Percentiles rank a stretch among this genome's conserved stretches.
These are phyloP conservation scores for Aaosphaeria arxii DNA, from an alignment of 2,329 filamentous ascomycete species.

Conservation along the genomic window DNA sequence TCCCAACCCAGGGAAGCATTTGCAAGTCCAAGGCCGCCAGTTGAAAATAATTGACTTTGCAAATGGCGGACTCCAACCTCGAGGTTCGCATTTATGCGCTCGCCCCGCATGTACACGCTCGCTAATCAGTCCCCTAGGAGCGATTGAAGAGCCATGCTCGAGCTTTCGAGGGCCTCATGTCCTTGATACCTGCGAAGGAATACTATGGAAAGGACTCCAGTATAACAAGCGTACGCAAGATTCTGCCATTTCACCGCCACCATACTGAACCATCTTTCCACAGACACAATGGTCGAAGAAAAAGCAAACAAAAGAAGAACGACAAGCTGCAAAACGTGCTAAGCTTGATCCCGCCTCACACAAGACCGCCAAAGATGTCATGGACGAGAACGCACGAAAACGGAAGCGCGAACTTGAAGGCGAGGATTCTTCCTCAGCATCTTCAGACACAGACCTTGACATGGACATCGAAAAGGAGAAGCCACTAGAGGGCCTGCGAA, in stretches of 20 bases:
- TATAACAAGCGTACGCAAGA: slow-evolving; percentile 64
- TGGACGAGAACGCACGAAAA: slow-evolving; percentile 80
- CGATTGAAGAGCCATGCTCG: slow-evolving; percentile 59
- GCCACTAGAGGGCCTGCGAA: slow-evolving; percentile 38
- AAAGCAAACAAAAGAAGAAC: slow-evolving; percentile 90
- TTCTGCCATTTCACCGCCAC: neutral
- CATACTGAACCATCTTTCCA: neutral
- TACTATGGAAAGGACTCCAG: slow-evolving; percentile 77
- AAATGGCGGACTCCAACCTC: too few relatives aligned
- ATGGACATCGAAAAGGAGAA: slow-evolving; percentile 36
- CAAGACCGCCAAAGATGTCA: slow-evolving; percentile 88
- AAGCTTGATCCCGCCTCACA: slow-evolving; percentile 90
- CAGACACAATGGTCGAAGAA: slow-evolving; percentile 63
- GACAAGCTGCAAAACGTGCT: slow-evolving; percentile 60
- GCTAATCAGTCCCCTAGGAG: slow-evolving; percentile 42
- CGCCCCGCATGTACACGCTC: slow-evolving; percentile 1
- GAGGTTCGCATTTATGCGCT: too few relatives aligned
- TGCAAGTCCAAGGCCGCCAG: too few relatives aligned
- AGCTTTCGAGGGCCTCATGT: slow-evolving; percentile 83
- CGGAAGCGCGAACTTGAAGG: slow-evolving; percentile 68
- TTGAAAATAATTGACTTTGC: too few relatives aligned
- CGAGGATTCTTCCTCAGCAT: slow-evolving; percentile 19
- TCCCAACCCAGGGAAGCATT: too few relatives aligned
- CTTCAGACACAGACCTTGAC: slow-evolving; percentile 19
- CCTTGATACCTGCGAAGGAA: slow-evolving; percentile 83